Evolutionary conservation across 2,329 filamentous ascomycete species (phyloP), one percentile per base, ranked within the genome.

Genomic region (Penicillium sp.): DNA sequence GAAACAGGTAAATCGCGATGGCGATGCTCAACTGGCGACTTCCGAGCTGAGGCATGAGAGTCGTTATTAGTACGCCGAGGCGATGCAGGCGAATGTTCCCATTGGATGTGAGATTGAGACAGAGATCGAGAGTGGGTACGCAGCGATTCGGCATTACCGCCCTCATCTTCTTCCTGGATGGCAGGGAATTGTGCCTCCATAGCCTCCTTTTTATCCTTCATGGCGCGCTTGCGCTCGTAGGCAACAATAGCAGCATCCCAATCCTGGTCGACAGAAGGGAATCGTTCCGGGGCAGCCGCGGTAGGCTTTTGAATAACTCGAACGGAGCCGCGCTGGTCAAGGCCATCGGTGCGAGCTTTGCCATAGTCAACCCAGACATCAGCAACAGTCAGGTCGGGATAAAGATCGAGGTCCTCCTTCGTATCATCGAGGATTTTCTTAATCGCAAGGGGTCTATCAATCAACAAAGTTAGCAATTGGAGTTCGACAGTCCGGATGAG

Each of bases 321-420:
- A 3, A 75, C 66, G 1, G 61, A 65, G 6, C 62, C 70, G 11
- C 65, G 64, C 61, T 76, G 74, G 58, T 76, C 74, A 32, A 64
- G 60, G 7, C 70, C 69, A 40, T 75, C 73, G 3, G 63, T 32
- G 10, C 55, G 63, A 5, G 69, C 72, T 43, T 71, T 72, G 2
- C 74, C 74, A 38, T 59, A 66, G 50, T 76, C 67, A 14, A 76
- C 69, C 51, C 73, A 76, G 8, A 75, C 71, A 52, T 75, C 71
- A 2, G 71, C 71, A 20, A 74, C 73, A 0, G 71, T 71, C 60
- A 74, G 57, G 11, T 69, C 66, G 20, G 64, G 45, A 53, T 68
- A 67, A 22, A 76, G 67, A 29, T 72, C 66, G 37, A 70, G 64
- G 5, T 61, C 51, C 10, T 69, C 68, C 37, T 73, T 63, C 1